These are phyloP conservation scores for Taphrina populina DNA, from an alignment of 1,139 yeast species.

Conservation along the genomic window DNA sequence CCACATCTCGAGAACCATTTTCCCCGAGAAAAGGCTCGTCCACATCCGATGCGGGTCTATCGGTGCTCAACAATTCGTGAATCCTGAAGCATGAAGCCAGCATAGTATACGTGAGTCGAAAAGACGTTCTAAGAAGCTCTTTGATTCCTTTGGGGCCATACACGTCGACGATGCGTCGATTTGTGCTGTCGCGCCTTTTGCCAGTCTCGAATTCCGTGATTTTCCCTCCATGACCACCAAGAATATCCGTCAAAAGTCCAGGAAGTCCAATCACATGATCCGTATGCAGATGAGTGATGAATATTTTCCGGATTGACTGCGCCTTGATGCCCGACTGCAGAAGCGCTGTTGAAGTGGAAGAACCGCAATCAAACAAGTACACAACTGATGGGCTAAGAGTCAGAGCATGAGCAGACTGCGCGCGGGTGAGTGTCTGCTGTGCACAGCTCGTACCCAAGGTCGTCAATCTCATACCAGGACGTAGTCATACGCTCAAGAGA, in stretches of 20 bases:
- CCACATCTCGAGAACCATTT: conserved; percentile 12
- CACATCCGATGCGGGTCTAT: background rate
- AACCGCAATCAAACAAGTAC: conserved; percentile 27
- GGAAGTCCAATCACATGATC: conserved; percentile 30
- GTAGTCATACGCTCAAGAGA: too few species aligned
- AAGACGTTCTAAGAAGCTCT: conserved; percentile 23
- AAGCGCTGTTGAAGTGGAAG: conserved; percentile 18
- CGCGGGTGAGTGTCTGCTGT: conserved; percentile 20
- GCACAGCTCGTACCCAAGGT: conserved; percentile 31
- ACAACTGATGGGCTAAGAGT: conserved; percentile 2
- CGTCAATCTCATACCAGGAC: conserved; percentile 17
- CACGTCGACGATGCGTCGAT: conserved; percentile 14
- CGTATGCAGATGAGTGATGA: conserved; percentile 31
- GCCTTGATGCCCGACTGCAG: conserved; percentile 12
- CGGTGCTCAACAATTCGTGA: conserved; percentile 11
- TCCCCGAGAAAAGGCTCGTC: conserved; percentile 13
- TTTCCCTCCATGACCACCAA: conserved; percentile 31
- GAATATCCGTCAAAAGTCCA: conserved; percentile 22
- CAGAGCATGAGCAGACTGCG: conserved; percentile 28
- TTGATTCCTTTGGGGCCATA: conserved; percentile 28
- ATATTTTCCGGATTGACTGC: conserved; percentile 14
- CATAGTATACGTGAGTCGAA: conserved; percentile 29
- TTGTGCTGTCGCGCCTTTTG: conserved; percentile 7
- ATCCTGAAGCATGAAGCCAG: conserved; percentile 26
- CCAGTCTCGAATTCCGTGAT: conserved; percentile 15